These are phyloP conservation scores for Luffa aegyptiaca DNA, from an alignment of 306 rosid genomes.

Conservation along the genomic window DNA sequence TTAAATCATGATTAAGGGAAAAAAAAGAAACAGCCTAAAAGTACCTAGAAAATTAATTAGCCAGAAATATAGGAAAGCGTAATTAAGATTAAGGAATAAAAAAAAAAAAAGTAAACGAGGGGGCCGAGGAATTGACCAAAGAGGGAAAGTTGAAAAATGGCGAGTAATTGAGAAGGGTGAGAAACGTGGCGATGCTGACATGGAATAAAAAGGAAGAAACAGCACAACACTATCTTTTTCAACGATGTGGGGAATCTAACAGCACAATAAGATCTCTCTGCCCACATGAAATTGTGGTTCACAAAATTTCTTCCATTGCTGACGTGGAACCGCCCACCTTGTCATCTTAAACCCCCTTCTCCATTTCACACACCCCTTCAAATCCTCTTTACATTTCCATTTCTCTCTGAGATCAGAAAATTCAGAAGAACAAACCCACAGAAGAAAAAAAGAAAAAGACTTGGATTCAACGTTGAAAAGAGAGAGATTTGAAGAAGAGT, in stretches of 20 bases:
- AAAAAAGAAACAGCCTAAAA: too few species aligned
- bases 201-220: slow-evolving; percentile 29
- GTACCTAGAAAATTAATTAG: too few species aligned
- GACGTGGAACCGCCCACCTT: slow-evolving; percentile 42
- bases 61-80: not conserved
- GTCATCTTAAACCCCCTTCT: slow-evolving; percentile 7
- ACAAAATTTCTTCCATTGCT: slow-evolving; percentile 26
- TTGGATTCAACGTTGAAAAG: not conserved
- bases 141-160: not conserved
- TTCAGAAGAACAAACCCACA: not conserved
- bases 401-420: not conserved
- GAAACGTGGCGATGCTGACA: slow-evolving; percentile 24
- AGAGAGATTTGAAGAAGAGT: not conserved
- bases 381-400: not conserved
- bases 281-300: slow-evolving; percentile 91
- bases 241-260: slow-evolving; percentile 61
- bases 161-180: not conserved
- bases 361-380: not conserved
- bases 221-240: slow-evolving; percentile 47
- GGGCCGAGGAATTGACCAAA: slow-evolving; percentile 3
- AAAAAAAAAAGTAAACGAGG: not conserved
- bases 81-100: not conserved
- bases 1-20: too few species aligned
- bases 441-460: too few species aligned
- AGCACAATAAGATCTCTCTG: slow-evolving; percentile 53